Evolutionary conservation across 495 filamentous ascomycete species (phyloP), one percentile per base, ranked within the genome.

Genomic region (Penicillium longicatenatum): DNA sequence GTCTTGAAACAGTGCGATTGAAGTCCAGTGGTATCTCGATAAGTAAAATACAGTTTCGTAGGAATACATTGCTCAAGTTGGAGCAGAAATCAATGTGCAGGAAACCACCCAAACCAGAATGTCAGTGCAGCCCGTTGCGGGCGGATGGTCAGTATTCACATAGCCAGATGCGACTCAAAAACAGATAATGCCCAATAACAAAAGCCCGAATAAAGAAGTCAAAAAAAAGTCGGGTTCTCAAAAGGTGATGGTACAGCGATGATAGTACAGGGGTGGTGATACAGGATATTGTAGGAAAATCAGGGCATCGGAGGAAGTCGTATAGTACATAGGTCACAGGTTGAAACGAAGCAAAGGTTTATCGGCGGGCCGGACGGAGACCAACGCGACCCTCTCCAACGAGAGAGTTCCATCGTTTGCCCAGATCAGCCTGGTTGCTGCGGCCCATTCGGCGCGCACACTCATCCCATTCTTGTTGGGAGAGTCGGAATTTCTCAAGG

Each of bases 381-480:
- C 65, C 70, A 10, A 89, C 71, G 29, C 88, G 76, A 16, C 88
- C 86, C 17, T 87, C 83, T 20, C 78, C 79, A 9, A 85, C 68
- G 65, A 90, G 74, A 50, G 83, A 81, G 70, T 85, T 85, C 88
- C 88, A 92, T 65, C 90, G 72, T 50, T 78, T 76, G 21, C 86
- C 86, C n/a, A 90, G 73, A 57, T 84, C 87, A 19, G 77, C 75
- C n/a, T 84, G 72, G 63, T 89, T 85, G 20, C 70, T 71, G 66
- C 84, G 64, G 19, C 67, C 88, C 54, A 92, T 76, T 60, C 76
- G 82, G 44, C 82, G 76, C 53, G 89, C 89, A 73, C 89, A 92
- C 55, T 92, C 89, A 46, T 90, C 86, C 90, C 88, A 92, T 55
- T 92, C 88, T 52, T 77, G 81, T 69, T 85, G 86, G 42, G 83